Evolutionary conservation across 1,284 basidiomycete species (phyloP).

Genomic region (Cutaneotrichosporon dermatis): DNA sequence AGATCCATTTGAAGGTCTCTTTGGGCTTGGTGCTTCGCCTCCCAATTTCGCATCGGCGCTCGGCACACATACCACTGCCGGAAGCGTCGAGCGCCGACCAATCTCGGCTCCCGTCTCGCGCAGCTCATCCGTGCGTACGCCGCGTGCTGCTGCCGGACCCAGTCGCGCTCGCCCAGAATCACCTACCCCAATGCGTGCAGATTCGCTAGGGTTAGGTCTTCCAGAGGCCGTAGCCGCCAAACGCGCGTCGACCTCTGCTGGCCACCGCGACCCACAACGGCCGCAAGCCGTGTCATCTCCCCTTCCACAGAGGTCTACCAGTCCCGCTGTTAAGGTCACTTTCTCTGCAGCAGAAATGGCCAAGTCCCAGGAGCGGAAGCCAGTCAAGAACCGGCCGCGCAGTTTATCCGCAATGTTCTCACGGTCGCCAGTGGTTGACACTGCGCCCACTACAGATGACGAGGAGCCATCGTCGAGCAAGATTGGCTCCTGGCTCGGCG

Average conservation of each 20-base stretch:
- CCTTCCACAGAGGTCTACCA: slow-evolving; percentile 29
- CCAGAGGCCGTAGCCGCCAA: slow-evolving; percentile 17
- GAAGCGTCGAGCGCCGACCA: not conserved
- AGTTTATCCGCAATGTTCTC: slow-evolving; percentile 41
- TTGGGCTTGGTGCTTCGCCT: slow-evolving; percentile 1
- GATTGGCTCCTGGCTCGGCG: slow-evolving; percentile 39
- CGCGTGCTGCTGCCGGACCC: not conserved
- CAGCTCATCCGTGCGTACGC: slow-evolving; percentile 1
- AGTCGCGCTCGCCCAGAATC: not conserved
- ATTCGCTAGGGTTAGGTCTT: slow-evolving; percentile 34
- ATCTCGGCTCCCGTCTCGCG: slow-evolving; percentile 22
- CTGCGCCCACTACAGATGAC: slow-evolving; percentile 11
- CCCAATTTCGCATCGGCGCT: not conserved
- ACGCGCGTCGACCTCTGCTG: not conserved
- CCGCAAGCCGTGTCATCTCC: slow-evolving; percentile 39
- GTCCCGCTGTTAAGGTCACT: slow-evolving; percentile 32
- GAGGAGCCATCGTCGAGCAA: slow-evolving; percentile 20
- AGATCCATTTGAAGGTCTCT: slow-evolving; percentile 12
- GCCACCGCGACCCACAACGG: not conserved
- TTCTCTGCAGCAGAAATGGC: slow-evolving; percentile 24
- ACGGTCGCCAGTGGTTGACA: slow-evolving; percentile 11
- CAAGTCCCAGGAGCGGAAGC: slow-evolving; percentile 13
- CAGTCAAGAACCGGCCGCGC: slow-evolving; percentile 26
- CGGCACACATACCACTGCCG: not conserved
- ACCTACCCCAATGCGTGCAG: not conserved